phyloP scores from a whole-genome alignment of 2,329 filamentous ascomycete species.

The Cytospora paraplurivora region DNA sequence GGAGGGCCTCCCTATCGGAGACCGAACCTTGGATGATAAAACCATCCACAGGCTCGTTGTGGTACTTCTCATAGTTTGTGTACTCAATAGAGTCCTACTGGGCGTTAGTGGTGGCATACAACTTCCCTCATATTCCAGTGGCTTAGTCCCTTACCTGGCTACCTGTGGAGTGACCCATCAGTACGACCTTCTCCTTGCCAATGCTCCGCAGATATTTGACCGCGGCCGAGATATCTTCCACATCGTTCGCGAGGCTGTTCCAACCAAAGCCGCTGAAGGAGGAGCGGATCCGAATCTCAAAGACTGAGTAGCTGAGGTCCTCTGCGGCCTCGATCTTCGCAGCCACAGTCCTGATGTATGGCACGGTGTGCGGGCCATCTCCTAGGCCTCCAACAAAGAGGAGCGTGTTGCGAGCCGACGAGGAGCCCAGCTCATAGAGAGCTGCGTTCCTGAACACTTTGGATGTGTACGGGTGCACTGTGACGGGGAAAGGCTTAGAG shows the following conservation, averaged over 20 bases:
- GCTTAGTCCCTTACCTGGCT: constrained; percentile 47
- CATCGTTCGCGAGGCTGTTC: constrained; percentile 53
- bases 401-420: constrained; percentile 53
- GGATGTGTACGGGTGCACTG: constrained; percentile 35
- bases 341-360: constrained; percentile 55
- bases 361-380: constrained; percentile 68
- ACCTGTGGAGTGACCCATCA: constrained; percentile 62
- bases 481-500: constrained; percentile 30
- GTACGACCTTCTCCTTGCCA: constrained; percentile 53
- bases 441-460: constrained; percentile 30
- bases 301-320: constrained; percentile 53
- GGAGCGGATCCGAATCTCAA: constrained; percentile 58
- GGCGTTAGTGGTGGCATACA: constrained; percentile 13
- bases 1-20: constrained; percentile 71
- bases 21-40: constrained; percentile 80
- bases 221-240: constrained; percentile 54
- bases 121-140: background rate
- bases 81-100: constrained; percentile 60
- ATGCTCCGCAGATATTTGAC: constrained; percentile 56
- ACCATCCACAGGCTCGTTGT: constrained; percentile 64
- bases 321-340: constrained; percentile 42
- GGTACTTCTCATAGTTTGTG: constrained; percentile 45
- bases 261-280: constrained; percentile 57
- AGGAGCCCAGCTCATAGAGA: constrained; percentile 33
- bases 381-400: constrained; percentile 71